These are phyloP conservation scores for Termitomyces sp. DNA, from an alignment of 768 basidiomycete species.

Conservation along the genomic window DNA sequence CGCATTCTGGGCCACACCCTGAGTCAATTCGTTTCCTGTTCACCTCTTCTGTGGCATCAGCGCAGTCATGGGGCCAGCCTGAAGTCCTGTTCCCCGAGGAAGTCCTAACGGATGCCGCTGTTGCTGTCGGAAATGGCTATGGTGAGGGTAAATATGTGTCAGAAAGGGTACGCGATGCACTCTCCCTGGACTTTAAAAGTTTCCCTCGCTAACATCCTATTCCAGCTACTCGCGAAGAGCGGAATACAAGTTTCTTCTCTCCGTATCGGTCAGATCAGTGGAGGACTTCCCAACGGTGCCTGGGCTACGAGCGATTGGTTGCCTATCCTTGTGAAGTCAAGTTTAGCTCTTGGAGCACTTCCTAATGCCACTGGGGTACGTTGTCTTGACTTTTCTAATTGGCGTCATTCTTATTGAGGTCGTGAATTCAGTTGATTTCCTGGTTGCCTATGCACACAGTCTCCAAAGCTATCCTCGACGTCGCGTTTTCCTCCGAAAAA, in stretches of 20 bases:
- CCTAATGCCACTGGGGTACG: slow-evolving; percentile 32
- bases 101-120: slow-evolving; percentile 24
- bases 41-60: slow-evolving; percentile 37
- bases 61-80: slow-evolving; percentile 25
- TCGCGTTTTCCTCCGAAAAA: slow-evolving; percentile 20
- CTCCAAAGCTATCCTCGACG: too few relatives aligned
- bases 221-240: slow-evolving; percentile 35
- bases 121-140: slow-evolving; percentile 41
- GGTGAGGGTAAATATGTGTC: slow-evolving; percentile 43
- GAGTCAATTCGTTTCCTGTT: slow-evolving; percentile 32
- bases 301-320: slow-evolving; percentile 48
- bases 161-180: slow-evolving; percentile 29
- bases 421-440: slow-evolving; percentile 27
- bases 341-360: slow-evolving; percentile 25
- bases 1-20: slow-evolving; percentile 23
- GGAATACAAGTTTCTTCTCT: slow-evolving; percentile 33
- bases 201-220: not conserved
- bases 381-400: not conserved
- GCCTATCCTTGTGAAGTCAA: slow-evolving; percentile 37
- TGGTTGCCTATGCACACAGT: too few relatives aligned
- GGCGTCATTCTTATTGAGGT: not conserved
- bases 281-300: slow-evolving; percentile 34
- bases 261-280: slow-evolving; percentile 45
- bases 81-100: slow-evolving; percentile 34
- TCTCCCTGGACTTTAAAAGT: not conserved